phyloP scores from a whole-genome alignment of 306 rosid species.

The Bauhinia variegata region DNA sequence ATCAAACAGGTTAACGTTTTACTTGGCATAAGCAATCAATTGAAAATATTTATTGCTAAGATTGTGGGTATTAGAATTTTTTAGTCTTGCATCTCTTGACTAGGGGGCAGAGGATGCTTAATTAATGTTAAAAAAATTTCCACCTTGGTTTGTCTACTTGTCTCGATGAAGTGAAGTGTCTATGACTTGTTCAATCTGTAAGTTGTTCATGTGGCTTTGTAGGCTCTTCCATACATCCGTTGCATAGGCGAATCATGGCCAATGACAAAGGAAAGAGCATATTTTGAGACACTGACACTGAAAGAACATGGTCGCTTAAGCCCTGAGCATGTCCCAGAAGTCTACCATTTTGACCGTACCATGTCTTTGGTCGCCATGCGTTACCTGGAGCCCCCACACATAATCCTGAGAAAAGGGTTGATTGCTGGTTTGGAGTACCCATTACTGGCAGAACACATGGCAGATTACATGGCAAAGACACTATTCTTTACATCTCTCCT shows the following conservation, averaged over 20 bases:
- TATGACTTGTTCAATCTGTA: background rate
- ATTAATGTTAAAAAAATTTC: background rate
- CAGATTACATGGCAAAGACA: constrained; percentile 79
- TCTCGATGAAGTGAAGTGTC: background rate
- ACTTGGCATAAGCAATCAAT: background rate
- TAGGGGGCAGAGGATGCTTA: background rate
- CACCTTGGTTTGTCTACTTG: background rate
- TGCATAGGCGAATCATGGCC: constrained; percentile 96
- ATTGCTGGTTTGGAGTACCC: constrained; percentile 85
- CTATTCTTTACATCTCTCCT: constrained; percentile 82
- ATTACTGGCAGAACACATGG: constrained; percentile 66
- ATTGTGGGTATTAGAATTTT: constrained; percentile 28
- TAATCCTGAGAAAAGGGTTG: constrained; percentile 86
- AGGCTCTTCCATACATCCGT: constrained; percentile 91
- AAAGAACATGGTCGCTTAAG: constrained; percentile 46
- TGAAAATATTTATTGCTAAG: background rate
- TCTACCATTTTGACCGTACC: constrained; percentile 80
- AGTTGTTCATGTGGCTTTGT: background rate
- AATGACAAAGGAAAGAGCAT: constrained; percentile 88
- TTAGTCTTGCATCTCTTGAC: too few species aligned
- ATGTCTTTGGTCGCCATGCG: constrained; percentile 92
- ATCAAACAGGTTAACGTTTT: constrained; percentile 69
- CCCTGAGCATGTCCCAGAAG: constrained; percentile 79
- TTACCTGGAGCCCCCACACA: constrained; percentile 89
- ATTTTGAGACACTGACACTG: constrained; percentile 73